Base-by-base conservation (phyloP, 352 stramenopile species). In the Phytopythium kandeliae region DNA sequence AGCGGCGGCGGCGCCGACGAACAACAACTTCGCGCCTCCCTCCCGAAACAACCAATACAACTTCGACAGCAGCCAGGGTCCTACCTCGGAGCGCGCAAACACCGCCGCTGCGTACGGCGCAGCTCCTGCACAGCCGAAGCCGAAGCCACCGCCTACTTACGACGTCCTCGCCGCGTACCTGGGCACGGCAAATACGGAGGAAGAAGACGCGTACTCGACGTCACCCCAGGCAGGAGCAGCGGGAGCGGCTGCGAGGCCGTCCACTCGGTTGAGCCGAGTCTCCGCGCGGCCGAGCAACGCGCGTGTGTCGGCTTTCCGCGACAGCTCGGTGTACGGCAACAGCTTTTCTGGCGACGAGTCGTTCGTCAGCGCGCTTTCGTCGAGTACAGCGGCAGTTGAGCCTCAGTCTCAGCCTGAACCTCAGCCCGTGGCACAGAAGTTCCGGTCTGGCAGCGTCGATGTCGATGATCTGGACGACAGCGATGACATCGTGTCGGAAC, bases 141-240 rank as follows among this genome's bases (percentile, higher is more conserved):
- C 44, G 6, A 16, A 4, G 3, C 62, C 25, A 15, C 13, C 9
- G 25, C 62, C 67, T 25, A 65, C 60, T 4, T 76, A 76, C 55
- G 67, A 76, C 38, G 63, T 76, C 3, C 26, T 76, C 15, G 64
- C 63, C 48, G 63, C 67, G 2, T 76, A 76, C 38, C 54, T 76
- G 31, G 67, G 63, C 7, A 76, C 63, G 16, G 44, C 57, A 12
- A 63, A 71, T 2, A 59, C 54, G 12, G 33, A 38, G 19, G 53
- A 63, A n/a, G 62, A 71, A 35, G 36, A 60, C 17, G 45, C 36
- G 15, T 52, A 65, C 48, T 55, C 55, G 17, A 62, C 53, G 3
- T 69, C 60, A 8, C 60, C 64, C 3, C 40, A 21, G 13, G 58
- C 55, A 26, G 65, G 56, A 21, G 40, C 33, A 0, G 42, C 8